Percentiles rank a stretch among this genome's conserved stretches.
Evolutionary conservation across 2,329 filamentous ascomycete species (phyloP).

Genomic region (Ophiocordyceps camponoti-saundersi): DNA sequence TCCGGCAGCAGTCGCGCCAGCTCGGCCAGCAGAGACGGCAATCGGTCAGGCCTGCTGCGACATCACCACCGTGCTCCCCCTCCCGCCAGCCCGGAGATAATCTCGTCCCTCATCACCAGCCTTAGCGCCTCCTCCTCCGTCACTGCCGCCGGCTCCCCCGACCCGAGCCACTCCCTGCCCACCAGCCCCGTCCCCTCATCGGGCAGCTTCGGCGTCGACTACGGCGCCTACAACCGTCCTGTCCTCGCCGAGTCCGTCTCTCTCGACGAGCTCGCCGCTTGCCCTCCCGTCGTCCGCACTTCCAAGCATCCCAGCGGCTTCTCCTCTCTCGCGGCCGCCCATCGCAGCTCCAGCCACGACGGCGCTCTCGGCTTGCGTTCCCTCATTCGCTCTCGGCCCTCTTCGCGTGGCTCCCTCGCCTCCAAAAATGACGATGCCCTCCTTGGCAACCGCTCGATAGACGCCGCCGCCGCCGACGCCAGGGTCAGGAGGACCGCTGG

Average conservation of each 20-base stretch:
- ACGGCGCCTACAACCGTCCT: slow-evolving; percentile 4
- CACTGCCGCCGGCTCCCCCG: background rate
- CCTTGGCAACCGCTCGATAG: slow-evolving; percentile 47
- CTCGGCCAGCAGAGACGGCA: background rate
- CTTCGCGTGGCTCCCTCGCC: slow-evolving; percentile 37
- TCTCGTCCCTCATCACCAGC: slow-evolving; percentile 1
- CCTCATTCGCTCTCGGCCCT: slow-evolving; percentile 44
- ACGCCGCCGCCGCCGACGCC: slow-evolving; percentile 28
- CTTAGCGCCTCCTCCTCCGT: background rate
- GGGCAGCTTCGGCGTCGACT: slow-evolving; percentile 7
- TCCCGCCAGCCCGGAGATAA: slow-evolving; percentile 21
- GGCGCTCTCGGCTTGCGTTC: slow-evolving; percentile 37
- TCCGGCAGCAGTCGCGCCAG: slow-evolving; percentile 2
- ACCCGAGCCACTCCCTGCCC: slow-evolving; percentile 1
- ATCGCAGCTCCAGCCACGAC: slow-evolving; percentile 33
- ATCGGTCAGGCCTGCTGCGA: slow-evolving; percentile 1
- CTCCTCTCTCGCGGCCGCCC: slow-evolving; percentile 47
- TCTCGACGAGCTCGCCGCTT: slow-evolving; percentile 42
- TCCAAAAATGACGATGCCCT: slow-evolving; percentile 40
- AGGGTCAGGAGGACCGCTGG: slow-evolving; percentile 34
- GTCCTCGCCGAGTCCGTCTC: slow-evolving; percentile 18
- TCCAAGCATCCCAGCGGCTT: slow-evolving; percentile 65
- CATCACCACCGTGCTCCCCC: slow-evolving; percentile 23
- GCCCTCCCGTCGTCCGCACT: slow-evolving; percentile 61
- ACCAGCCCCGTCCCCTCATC: slow-evolving; percentile 9